A percentile compares a stretch with the other conserved stretches of the same genome.
phyloP scores from a whole-genome alignment of 2,329 filamentous ascomycete genomes.

The Monosporascus sp. region DNA sequence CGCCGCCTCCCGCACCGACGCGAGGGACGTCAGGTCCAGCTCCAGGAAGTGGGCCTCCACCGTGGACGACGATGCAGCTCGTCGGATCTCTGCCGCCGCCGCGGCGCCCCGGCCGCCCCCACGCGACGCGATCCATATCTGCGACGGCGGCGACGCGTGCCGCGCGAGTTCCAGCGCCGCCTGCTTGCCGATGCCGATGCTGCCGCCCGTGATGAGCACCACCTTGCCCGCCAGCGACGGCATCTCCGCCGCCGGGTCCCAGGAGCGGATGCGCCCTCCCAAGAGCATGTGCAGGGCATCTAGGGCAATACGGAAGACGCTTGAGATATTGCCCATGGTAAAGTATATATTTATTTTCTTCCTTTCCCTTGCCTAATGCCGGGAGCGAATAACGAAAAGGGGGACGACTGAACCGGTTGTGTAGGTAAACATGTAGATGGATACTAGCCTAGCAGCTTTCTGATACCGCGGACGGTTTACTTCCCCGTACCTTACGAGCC shows the following conservation, averaged over 20 bases:
- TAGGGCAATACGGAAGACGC: background rate
- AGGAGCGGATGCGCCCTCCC: background rate
- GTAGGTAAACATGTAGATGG: too few species aligned
- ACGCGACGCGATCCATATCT: conserved; percentile 18
- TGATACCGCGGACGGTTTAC: too few species aligned
- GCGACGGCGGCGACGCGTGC: conserved; percentile 16
- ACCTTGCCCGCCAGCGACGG: conserved; percentile 28
- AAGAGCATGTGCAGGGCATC: background rate
- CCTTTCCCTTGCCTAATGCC: too few species aligned
- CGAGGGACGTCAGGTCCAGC: conserved; percentile 32
- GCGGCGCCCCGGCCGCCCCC: conserved; percentile 20
- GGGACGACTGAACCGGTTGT: too few species aligned
- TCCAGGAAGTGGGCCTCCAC: conserved; percentile 20
- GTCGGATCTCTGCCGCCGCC: conserved; percentile 19
- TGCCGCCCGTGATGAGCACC: conserved; percentile 34
- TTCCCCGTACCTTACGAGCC: too few species aligned
- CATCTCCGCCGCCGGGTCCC: conserved; percentile 17
- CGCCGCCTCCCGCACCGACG: conserved; percentile 26
- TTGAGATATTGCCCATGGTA: background rate
- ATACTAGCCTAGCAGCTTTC: too few species aligned
- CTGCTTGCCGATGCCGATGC: conserved; percentile 33
- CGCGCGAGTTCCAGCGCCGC: conserved; percentile 31
- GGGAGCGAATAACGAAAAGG: too few species aligned
- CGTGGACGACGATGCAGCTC: conserved; percentile 11
- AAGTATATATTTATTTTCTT: too few species aligned